Conservation (phyloP, 2,329 filamentous ascomycete genomes). For the Colletotrichum sp. region DNA sequence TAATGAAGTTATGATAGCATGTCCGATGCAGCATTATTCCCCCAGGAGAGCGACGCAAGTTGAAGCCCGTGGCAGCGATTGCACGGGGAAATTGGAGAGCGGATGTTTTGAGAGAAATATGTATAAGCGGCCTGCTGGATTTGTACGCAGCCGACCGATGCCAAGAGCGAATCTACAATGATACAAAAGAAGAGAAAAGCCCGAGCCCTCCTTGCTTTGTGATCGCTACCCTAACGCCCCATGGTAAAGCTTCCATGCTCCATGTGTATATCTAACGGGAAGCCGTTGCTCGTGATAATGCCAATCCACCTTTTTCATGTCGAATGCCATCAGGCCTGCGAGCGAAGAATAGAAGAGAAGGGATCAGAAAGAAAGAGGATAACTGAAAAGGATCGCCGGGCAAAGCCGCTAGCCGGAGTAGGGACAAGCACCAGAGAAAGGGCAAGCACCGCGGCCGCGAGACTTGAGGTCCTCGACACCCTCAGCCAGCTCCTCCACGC, state of each 20-base stretch:
- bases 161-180: neutral
- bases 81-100: neutral
- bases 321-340: neutral
- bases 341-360: neutral
- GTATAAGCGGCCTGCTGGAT: neutral
- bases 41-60: neutral
- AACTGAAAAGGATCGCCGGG: neutral
- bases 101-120: neutral
- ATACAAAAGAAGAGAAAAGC: neutral
- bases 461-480: slow-evolving; percentile 11
- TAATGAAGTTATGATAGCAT: slow-evolving; percentile 20
- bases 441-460: slow-evolving; percentile 3
- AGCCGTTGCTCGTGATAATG: neutral
- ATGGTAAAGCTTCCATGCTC: neutral
- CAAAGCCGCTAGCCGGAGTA: neutral
- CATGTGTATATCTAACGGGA: neutral
- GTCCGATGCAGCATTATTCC: slow-evolving; percentile 1
- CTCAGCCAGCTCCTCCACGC: slow-evolving; percentile 50
- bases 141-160: neutral
- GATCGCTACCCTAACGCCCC: neutral
- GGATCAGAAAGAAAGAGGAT: neutral
- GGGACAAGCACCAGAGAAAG: slow-evolving; percentile 7
- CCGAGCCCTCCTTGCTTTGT: neutral
- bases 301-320: neutral
- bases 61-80: neutral